These are phyloP conservation scores for Moesziomyces parantarcticus DNA, from an alignment of 1,284 basidiomycete species.

Conservation along the genomic window DNA sequence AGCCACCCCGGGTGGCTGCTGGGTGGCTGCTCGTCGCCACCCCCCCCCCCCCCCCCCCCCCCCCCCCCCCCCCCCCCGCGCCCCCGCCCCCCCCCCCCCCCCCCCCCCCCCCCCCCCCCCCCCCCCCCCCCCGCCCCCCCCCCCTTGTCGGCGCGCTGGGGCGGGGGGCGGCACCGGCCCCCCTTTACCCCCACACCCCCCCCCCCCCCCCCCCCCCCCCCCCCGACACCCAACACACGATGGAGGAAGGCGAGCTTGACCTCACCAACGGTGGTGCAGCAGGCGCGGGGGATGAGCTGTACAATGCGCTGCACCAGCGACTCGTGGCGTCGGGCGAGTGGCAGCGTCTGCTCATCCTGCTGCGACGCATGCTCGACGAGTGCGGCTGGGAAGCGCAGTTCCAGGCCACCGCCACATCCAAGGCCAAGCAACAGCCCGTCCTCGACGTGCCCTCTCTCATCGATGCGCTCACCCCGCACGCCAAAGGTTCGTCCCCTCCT, in stretches of 20 bases:
- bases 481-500: too few species aligned
- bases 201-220: not conserved
- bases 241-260: constrained; percentile 46
- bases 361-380: constrained; percentile 48
- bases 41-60: too few species aligned
- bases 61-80: too few species aligned
- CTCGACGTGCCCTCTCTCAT: constrained; percentile 30
- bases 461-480: constrained; percentile 35
- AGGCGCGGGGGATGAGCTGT: constrained; percentile 26
- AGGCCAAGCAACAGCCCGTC: constrained; percentile 22
- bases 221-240: constrained; percentile 3
- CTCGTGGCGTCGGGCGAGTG: constrained; percentile 50
- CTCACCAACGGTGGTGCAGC: not conserved
- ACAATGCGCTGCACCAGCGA: constrained; percentile 50
- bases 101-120: too few species aligned
- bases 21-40: too few species aligned
- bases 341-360: constrained; percentile 39
- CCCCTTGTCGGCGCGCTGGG: too few species aligned
- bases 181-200: too few species aligned
- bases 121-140: too few species aligned
- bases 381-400: constrained; percentile 38
- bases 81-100: too few species aligned
- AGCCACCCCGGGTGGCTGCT: too few species aligned
- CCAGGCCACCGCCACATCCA: constrained; percentile 16
- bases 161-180: too few species aligned